Base-by-base conservation (phyloP, 208 protist genomes). In the Wallacemonas sp. region DNA sequence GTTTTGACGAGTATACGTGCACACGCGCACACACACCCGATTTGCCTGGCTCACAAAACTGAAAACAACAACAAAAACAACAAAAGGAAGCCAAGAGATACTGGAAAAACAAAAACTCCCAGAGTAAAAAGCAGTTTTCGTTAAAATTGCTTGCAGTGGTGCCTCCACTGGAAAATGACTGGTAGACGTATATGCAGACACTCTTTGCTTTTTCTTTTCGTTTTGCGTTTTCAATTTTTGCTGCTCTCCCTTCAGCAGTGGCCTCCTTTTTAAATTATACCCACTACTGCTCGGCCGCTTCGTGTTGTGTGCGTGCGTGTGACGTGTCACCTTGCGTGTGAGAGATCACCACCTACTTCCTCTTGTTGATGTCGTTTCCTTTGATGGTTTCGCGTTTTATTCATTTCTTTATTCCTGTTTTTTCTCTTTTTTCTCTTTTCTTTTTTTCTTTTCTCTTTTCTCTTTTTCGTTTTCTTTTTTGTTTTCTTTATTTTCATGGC, bases 301-400 rank as follows among this genome's bases (percentile, higher is more conserved):
- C n/a, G n/a, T n/a, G n/a, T n/a, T n/a, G n/a, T n/a, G n/a, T n/a
- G n/a, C n/a, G n/a, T n/a, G n/a, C n/a, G n/a, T n/a, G n/a, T n/a
- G n/a, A n/a, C n/a, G n/a, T n/a, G n/a, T n/a, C n/a, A n/a, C n/a
- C n/a, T n/a, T n/a, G n/a, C n/a, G n/a, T n/a, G n/a, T n/a, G n/a
- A n/a, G n/a, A n/a, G n/a, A n/a, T n/a, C n/a, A n/a, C n/a, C n/a
- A n/a, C n/a, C 46, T 52, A 52, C n/a, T 7, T 52, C 46, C 46
- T 8, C 46, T 52, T 52, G n/a, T 28, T 20, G n/a, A 12, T 52
- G n/a, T 20, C 25, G 46, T 52, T 52, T 28, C 25, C 22, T 52
- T 20, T 52, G 10, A 52, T 52, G 7, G 14, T 52, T 69, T 57
- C 73, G 61, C 69, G 67, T 66, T 74, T 67, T 44, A 49, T 57